These are phyloP conservation scores for Jaltomata sinuosa DNA, from an alignment of 257 asterid species.

Conservation along the genomic window DNA sequence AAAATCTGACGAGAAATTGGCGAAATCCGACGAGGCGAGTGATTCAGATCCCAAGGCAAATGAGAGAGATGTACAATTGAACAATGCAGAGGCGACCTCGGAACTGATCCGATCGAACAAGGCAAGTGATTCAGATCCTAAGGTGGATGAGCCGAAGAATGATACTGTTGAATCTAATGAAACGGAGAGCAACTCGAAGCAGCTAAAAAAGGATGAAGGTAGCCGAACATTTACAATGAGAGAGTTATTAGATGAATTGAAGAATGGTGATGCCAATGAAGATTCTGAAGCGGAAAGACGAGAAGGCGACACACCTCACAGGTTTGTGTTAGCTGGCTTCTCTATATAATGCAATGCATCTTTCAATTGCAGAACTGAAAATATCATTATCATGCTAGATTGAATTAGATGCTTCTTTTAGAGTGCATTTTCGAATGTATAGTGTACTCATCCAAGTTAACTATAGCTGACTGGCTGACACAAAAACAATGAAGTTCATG, in stretches of 20 bases:
- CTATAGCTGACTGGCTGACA: not conserved
- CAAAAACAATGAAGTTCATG: not conserved
- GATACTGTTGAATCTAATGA: constrained; percentile 19
- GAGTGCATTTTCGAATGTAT: not conserved
- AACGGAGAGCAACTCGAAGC: constrained; percentile 27
- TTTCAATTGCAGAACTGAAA: not conserved
- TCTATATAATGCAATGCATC: not conserved
- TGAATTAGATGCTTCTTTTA: not conserved
- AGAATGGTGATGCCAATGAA: constrained; percentile 53
- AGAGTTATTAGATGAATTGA: constrained; percentile 82
- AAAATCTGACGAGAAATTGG: constrained; percentile 9
- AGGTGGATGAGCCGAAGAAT: constrained; percentile 10
- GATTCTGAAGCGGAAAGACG: constrained; percentile 25
- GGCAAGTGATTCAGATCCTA: not conserved
- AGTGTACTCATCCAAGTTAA: not conserved
- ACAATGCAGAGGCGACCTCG: constrained; percentile 27
- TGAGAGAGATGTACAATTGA: constrained; percentile 15
- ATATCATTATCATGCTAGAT: not conserved
- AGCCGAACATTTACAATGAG: constrained; percentile 90
- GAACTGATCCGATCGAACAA: constrained; percentile 16
- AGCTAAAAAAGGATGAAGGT: constrained; percentile 41
- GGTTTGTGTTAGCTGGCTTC: constrained; percentile 26
- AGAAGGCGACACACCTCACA: constrained; percentile 56
- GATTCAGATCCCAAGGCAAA: constrained; percentile 1
- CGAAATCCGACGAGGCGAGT: constrained; percentile 18